Base-by-base conservation (phyloP, 2,329 filamentous ascomycete genomes). In the Fusarium anthophilum region DNA sequence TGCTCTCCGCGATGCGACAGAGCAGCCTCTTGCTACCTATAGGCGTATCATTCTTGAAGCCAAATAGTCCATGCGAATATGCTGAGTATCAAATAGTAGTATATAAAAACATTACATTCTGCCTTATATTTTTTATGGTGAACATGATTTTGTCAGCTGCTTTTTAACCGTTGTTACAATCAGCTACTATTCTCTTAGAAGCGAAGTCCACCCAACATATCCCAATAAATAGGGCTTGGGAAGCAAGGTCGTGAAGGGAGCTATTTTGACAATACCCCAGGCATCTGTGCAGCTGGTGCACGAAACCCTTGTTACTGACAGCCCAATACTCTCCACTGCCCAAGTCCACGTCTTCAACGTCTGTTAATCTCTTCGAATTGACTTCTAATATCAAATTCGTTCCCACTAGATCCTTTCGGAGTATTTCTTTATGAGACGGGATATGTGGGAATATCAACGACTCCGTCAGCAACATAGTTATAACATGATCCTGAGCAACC, bases 11-110 rank as follows among this genome's bases (percentile, higher is more conserved):
- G 67, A 70, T 13, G 17, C 18, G 1, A 37, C 30, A 0, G 41
- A 66, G 0, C 26, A 54, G 4, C 67, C 67, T 5, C 53, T 70
- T 0, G 59, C 37, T 10, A 44, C 67, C 0, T 70, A 70, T 2
- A 51, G 66, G 2, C 47, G 67, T 15, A 32, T 70, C 1, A 70
- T 70, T 9, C 35, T 70, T 8, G 41, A 58, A 6, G 53, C 59
- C 0, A 39, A 32, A 3, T 68, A 66, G 5, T 14, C 6, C 3
- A 17, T 22, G 2, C 10, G 20, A 22, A 22, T 28, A 11, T 48
- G 6, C 3, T 0, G 6, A 26, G 1, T 45, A 26, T 26, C 11
- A 20, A 26, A 20, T 20, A 45, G 24, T 13, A 26, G 5, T 6
- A 4, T 5, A 45, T 26, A 45, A 24, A 24, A 24, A 24, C 2